Evolutionary conservation across 1,139 yeast species (phyloP), one percentile per base, ranked within the genome.

Genomic region (Yamadazyma conglobata): DNA sequence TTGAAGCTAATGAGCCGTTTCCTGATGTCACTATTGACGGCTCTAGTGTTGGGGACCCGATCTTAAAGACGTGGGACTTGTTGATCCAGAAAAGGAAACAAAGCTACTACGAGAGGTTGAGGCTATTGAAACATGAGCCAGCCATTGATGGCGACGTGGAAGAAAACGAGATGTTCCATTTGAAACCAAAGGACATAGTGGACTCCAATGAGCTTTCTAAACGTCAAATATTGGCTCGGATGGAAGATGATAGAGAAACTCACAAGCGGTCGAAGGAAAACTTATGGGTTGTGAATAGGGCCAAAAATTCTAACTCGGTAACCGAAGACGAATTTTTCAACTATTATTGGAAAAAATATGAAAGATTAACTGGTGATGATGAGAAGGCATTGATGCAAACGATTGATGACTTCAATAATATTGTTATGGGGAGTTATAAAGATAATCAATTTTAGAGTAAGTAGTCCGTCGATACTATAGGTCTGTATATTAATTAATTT

Each of bases 201-300:
- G 42, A 52, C 18, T 40, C 52, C 25, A 46, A 52, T 22, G 43
- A 54, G 28, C 49, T 71, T 10, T 53, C 77, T 2, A 68, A 67
- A 34, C 68, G 72, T 28, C 82, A 81, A 43, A 77, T 83, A 10
- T 52, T 83, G n/a, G 64, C 73, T 22, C 63, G 95, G 37, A 84
- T 87, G 77, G 95, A 87, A 50, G 91, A 83, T 39, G 95, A 87
- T 51, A 61, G 95, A 42, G 96, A 87, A 51, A 64, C 91, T 6
- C 87, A 83, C 44, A 87, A 87, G 50, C 69, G 84, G 37, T 73
- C 82, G 10, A 84, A 86, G 44, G 95, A 87, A 48, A 72, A 67
- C 15, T 60, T 79, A 19, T 85, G 95, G 94, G 73, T 77, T 10
- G 77, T 82, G 0, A 67, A 67, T 17, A 52, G 84, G 37, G 70